These are phyloP conservation scores for Yamadazyma scolyti DNA, from an alignment of 805 yeast genomes.

Conservation along the genomic window DNA sequence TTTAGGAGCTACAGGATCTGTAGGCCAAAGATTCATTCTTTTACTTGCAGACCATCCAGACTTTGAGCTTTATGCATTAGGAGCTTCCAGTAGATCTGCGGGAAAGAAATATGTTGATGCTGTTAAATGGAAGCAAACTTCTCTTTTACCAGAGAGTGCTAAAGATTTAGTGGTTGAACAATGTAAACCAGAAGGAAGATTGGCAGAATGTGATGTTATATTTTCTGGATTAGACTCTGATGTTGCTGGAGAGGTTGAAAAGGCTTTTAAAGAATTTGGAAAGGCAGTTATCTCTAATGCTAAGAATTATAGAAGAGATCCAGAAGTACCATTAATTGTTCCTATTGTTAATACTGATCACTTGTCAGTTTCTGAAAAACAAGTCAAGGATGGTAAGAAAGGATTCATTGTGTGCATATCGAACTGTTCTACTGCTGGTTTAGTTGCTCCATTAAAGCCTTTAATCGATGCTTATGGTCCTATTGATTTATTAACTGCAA, in stretches of 20 bases:
- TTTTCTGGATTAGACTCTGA: conserved; percentile 94
- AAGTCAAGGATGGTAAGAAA: conserved; percentile 50
- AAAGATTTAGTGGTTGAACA: conserved; percentile 64
- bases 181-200: conserved; percentile 67
- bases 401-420: conserved; percentile 95
- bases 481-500: conserved; percentile 76
- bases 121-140: conserved; percentile 91
- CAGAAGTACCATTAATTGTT: conserved; percentile 86
- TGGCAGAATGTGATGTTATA: conserved; percentile 88
- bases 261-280: conserved; percentile 77
- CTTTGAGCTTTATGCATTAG: conserved; percentile 77
- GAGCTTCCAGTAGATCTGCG: conserved; percentile 93
- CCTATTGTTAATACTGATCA: conserved; percentile 96
- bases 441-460: conserved; percentile 96
- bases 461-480: conserved; percentile 88
- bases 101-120: conserved; percentile 86
- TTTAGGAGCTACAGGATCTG: conserved; percentile 96
- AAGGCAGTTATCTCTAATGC: conserved; percentile 89
- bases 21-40: conserved; percentile 92
- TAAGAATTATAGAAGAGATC: conserved; percentile 87
- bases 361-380: conserved; percentile 63
- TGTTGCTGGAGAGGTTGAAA: conserved; percentile 89
- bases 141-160: conserved; percentile 67
- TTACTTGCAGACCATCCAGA: conserved; percentile 85
- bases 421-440: conserved; percentile 97